These are phyloP conservation scores for Apiotrichum gamsii DNA, from an alignment of 1,284 basidiomycete species.

Conservation along the genomic window DNA sequence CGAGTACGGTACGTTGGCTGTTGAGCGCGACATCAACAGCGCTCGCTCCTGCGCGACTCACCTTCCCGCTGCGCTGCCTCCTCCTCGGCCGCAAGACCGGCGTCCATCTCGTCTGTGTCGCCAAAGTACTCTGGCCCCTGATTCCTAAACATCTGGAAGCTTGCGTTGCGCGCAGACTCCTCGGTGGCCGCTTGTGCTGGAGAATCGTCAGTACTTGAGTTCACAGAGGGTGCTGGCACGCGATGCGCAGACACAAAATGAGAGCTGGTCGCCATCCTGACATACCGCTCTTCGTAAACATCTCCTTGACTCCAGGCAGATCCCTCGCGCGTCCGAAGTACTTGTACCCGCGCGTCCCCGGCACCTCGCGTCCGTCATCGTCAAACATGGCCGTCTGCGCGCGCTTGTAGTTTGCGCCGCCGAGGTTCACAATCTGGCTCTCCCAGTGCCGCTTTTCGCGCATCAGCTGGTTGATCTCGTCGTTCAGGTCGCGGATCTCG, in stretches of 20 bases:
- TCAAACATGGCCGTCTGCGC: slow-evolving; percentile 80
- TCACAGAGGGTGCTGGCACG: too few relatives aligned
- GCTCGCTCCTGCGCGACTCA: slow-evolving; percentile 40
- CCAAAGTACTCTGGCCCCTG: slow-evolving; percentile 88
- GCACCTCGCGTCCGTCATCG: slow-evolving; percentile 90
- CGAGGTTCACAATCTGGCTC: slow-evolving; percentile 88
- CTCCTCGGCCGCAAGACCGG: slow-evolving; percentile 64
- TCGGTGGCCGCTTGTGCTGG: slow-evolving; percentile 69
- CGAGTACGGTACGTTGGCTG: not conserved
- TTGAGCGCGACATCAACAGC: too few relatives aligned
- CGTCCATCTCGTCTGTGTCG: slow-evolving; percentile 79
- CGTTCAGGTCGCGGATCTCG: slow-evolving; percentile 91
- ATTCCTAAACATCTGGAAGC: slow-evolving; percentile 82
- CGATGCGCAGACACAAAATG: slow-evolving; percentile 6
- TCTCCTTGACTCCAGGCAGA: slow-evolving; percentile 87
- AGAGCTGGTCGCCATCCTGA: not conserved
- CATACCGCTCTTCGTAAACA: slow-evolving; percentile 73
- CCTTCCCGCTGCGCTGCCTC: slow-evolving; percentile 66
- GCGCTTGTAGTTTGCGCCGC: slow-evolving; percentile 91
- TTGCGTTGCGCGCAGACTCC: slow-evolving; percentile 61
- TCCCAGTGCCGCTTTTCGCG: slow-evolving; percentile 97
- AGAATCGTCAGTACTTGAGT: not conserved
- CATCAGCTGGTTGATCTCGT: slow-evolving; percentile 95
- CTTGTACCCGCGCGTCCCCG: slow-evolving; percentile 98
- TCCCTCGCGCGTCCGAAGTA: slow-evolving; percentile 98